Evolutionary conservation across 2,329 filamentous ascomycete genomes (phyloP).

Genomic region (Penicillium sp.): DNA sequence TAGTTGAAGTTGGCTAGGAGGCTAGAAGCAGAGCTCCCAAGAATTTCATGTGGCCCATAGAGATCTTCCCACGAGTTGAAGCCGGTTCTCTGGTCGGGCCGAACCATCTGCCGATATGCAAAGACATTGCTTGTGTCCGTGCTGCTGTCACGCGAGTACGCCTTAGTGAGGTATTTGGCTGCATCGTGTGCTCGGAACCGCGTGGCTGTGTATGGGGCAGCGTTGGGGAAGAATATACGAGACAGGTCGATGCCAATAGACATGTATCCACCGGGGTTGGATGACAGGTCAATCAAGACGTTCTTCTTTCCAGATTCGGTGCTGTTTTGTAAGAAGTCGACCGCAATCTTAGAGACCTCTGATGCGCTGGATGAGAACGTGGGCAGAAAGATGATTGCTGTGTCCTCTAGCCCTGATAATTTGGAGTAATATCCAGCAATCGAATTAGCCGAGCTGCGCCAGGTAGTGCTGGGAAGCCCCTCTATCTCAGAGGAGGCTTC

Average conservation of each 20-base stretch:
- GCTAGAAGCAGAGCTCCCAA: constrained; percentile 17
- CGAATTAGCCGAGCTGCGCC: constrained; percentile 19
- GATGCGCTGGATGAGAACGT: constrained; percentile 19
- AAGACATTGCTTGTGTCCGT: constrained; percentile 18
- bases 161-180: constrained; percentile 30
- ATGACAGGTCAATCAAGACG: constrained; percentile 56
- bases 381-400: constrained; percentile 38
- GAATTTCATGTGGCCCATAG: constrained; percentile 31
- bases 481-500: constrained; percentile 15
- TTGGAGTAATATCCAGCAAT: constrained; percentile 43
- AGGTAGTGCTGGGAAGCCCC: constrained; percentile 16
- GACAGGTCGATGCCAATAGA: constrained; percentile 45
- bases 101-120: constrained; percentile 18
- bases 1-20: constrained; percentile 24
- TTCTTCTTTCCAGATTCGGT: constrained; percentile 45
- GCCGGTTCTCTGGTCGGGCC: constrained; percentile 23
- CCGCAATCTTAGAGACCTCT: constrained; percentile 15
- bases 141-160: constrained; percentile 13
- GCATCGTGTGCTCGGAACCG: constrained; percentile 42
- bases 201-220: constrained; percentile 38
- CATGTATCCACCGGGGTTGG: constrained; percentile 52
- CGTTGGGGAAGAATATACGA: constrained; percentile 46
- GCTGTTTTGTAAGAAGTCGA: constrained; percentile 23
- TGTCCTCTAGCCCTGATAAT: constrained; percentile 34
- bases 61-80: constrained; percentile 40